Evolutionary conservation across 2,329 filamentous ascomycete species (phyloP).

Genomic region (Fusarium sp.): DNA sequence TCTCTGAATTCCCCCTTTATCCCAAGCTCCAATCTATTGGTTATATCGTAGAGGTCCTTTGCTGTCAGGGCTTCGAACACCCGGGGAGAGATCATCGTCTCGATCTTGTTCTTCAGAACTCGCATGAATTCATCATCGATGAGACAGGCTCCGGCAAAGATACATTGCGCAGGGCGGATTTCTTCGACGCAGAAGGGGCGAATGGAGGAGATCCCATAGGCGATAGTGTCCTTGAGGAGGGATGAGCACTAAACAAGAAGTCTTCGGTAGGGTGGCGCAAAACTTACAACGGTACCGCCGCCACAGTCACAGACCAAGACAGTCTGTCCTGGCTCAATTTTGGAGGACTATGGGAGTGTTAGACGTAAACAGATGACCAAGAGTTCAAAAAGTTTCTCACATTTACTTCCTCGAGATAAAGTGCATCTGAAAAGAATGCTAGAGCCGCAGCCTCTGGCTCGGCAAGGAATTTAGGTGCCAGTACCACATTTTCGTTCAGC

Average conservation of each 20-base stretch:
- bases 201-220: background rate
- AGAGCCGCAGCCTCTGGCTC: background rate
- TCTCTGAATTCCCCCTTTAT: rapidly evolving
- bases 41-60: rapidly evolving
- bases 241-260: background rate
- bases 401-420: background rate
- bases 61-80: rapidly evolving
- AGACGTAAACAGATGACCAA: background rate
- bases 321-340: background rate
- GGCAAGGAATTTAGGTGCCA: background rate
- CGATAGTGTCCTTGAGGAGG: background rate
- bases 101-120: background rate
- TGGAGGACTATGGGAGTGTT: background rate
- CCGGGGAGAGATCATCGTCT: background rate
- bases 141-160: background rate
- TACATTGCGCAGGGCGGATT: rapidly evolving
- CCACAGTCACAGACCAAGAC: background rate
- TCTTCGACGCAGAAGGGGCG: background rate
- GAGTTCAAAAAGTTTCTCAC: background rate
- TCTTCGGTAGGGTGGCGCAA: background rate
- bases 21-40: no score
- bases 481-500: background rate
- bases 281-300: background rate
- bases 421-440: background rate
- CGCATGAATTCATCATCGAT: background rate